Evolutionary conservation across 1,139 yeast species (phyloP).

Genomic region (Arxiozyma bovina): DNA sequence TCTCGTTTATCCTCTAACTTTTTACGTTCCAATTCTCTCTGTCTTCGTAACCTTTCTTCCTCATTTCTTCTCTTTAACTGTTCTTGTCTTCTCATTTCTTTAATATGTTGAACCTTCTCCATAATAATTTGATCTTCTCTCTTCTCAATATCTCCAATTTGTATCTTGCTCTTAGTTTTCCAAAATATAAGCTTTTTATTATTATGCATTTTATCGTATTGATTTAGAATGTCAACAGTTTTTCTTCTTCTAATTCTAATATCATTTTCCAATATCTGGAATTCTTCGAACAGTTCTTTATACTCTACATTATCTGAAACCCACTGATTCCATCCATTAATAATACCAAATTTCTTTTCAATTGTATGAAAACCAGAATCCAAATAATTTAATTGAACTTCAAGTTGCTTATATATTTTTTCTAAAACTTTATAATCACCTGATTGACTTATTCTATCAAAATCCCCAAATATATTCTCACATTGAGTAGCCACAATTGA

Average conservation of each 20-base stretch:
- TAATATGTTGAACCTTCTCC: constrained; percentile 19
- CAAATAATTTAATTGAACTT: constrained; percentile 16
- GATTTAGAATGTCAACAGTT: constrained; percentile 5
- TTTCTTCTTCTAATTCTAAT: constrained; percentile 19
- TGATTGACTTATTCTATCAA: background rate
- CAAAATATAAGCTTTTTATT: constrained; percentile 1
- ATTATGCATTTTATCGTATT: background rate
- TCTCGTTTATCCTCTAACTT: constrained; percentile 18
- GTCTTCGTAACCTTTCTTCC: constrained; percentile 9
- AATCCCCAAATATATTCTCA: constrained; percentile 13
- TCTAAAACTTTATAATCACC: constrained; percentile 11
- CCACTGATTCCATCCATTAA: constrained; percentile 10
- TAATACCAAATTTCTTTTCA: constrained; percentile 16
- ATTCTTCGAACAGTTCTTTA: constrained; percentile 16
- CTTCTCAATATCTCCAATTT: constrained; percentile 8
- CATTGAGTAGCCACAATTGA: constrained; percentile 23
- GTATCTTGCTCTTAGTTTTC: background rate
- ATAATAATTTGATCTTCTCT: constrained; percentile 15
- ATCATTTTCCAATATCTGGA: constrained; percentile 25
- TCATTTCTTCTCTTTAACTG: constrained; percentile 10
- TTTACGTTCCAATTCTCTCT: constrained; percentile 8
- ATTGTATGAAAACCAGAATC: constrained; percentile 22
- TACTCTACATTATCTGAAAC: constrained; percentile 12
- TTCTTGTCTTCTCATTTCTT: constrained; percentile 12
- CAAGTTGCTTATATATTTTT: constrained; percentile 13